Conservation (phyloP, 257 asterid genomes). For the Przewalskia tangutica region DNA sequence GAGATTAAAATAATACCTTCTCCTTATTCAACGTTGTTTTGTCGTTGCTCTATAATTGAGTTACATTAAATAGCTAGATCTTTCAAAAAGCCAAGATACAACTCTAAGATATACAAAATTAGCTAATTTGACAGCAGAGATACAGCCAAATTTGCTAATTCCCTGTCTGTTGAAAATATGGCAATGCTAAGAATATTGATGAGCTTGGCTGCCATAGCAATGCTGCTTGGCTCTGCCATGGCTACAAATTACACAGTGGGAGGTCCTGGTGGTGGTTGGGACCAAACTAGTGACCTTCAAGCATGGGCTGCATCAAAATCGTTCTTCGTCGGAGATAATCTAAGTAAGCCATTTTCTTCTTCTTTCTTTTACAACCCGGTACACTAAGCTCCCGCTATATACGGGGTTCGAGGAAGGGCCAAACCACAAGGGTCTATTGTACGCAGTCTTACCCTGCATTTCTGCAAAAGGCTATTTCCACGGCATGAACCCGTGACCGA, state of each 20-base stretch:
- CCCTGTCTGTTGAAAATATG: constrained; percentile 9
- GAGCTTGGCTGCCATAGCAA: constrained; percentile 15
- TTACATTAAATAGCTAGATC: constrained; percentile 9
- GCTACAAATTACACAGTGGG: constrained; percentile 56
- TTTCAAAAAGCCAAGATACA: not conserved
- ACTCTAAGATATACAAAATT: not conserved
- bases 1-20: not conserved
- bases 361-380: too few relatives aligned
- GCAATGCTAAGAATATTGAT: constrained; percentile 22
- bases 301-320: constrained; percentile 43
- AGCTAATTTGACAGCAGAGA: constrained; percentile 2
- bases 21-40: not conserved
- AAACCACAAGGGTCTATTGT: too few relatives aligned
- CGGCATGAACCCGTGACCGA: too few relatives aligned
- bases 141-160: not conserved
- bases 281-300: constrained; percentile 27
- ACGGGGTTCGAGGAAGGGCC: too few relatives aligned
- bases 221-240: constrained; percentile 19
- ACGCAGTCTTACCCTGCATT: too few relatives aligned
- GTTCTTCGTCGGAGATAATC: constrained; percentile 39
- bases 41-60: not conserved
- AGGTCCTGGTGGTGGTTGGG: constrained; percentile 52
- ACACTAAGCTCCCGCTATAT: too few relatives aligned
- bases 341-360: constrained; percentile 27
- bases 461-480: too few relatives aligned